These are phyloP conservation scores for Agaricus bisporus DNA, from an alignment of 768 basidiomycete genomes.

Conservation along the genomic window DNA sequence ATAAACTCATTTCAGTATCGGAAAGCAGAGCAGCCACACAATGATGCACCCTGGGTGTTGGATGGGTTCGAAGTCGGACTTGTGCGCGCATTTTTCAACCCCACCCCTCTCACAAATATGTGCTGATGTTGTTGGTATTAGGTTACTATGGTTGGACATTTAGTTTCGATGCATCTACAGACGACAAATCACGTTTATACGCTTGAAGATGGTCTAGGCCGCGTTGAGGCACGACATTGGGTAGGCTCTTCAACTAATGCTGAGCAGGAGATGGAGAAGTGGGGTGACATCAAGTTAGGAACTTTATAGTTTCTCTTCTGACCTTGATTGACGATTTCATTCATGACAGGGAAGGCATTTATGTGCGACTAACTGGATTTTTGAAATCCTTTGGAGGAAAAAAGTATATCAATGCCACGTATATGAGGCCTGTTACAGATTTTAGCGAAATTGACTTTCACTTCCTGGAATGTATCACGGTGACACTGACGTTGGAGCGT, in stretches of 20 bases:
- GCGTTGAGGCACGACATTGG: slow-evolving; percentile 79
- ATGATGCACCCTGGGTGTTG: slow-evolving; percentile 84
- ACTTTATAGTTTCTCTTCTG: background rate
- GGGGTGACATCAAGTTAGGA: slow-evolving; percentile 42
- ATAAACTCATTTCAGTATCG: slow-evolving; percentile 73
- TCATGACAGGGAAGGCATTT: slow-evolving; percentile 56
- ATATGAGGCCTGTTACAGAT: slow-evolving; percentile 65
- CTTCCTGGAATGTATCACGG: slow-evolving; percentile 65
- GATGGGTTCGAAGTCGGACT: slow-evolving; percentile 79
- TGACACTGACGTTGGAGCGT: slow-evolving; percentile 58
- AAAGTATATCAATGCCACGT: slow-evolving; percentile 73
- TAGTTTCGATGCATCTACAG: slow-evolving; percentile 59
- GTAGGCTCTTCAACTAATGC: slow-evolving; percentile 45
- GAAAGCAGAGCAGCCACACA: slow-evolving; percentile 74
- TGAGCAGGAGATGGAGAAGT: slow-evolving; percentile 47
- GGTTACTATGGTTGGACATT: slow-evolving; percentile 35
- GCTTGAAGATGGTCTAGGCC: slow-evolving; percentile 84
- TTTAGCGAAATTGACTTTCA: slow-evolving; percentile 81
- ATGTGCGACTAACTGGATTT: slow-evolving; percentile 75
- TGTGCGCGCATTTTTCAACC: slow-evolving; percentile 30
- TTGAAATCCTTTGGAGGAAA: slow-evolving; percentile 80
- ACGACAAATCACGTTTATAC: slow-evolving; percentile 77
- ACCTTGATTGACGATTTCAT: background rate
- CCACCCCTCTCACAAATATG: background rate
- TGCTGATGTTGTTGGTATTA: slow-evolving; percentile 5